phyloP scores from a whole-genome alignment of 495 filamentous ascomycete genomes.

The Aspergillus kassunensis region DNA sequence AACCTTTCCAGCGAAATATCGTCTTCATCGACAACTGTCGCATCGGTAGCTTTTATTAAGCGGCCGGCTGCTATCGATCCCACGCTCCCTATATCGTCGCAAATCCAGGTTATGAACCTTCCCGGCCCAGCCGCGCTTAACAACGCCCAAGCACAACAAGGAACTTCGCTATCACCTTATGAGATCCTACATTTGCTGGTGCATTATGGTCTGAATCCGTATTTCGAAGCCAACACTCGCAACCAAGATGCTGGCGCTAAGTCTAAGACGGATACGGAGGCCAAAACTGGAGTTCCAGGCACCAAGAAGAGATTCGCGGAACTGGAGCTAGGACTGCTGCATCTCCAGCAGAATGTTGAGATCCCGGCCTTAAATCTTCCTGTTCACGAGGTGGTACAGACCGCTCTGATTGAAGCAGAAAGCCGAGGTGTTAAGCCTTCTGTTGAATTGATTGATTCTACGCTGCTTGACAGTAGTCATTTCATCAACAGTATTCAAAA shows the following conservation, averaged over 20 bases:
- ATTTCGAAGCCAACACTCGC: constrained; percentile 92
- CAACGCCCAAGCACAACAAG: constrained; percentile 61
- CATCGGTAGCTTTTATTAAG: constrained; percentile 87
- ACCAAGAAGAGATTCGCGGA: constrained; percentile 95
- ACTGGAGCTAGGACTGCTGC: constrained; percentile 79
- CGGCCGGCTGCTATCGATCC: constrained; percentile 81
- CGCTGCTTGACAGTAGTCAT: constrained; percentile 72
- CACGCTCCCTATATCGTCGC: constrained; percentile 67
- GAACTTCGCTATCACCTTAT: constrained; percentile 73
- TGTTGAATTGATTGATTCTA: constrained; percentile 68
- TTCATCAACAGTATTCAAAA: constrained; percentile 93
- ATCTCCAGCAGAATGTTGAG: constrained; percentile 95
- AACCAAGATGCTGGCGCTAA: constrained; percentile 69
- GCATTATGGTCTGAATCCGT: constrained; percentile 82
- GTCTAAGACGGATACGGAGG: constrained; percentile 74
- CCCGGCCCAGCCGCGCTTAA: constrained; percentile 69
- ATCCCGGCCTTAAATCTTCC: constrained; percentile 85
- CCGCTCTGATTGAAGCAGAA: constrained; percentile 70
- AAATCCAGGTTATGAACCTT: constrained; percentile 88
- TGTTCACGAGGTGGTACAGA: constrained; percentile 81
- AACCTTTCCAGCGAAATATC: constrained; percentile 76
- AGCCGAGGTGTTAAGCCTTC: constrained; percentile 60
- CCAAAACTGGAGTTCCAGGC: constrained; percentile 90
- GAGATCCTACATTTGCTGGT: constrained; percentile 85
- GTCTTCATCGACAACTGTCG: constrained; percentile 70